Percentiles rank a stretch among this genome's conserved stretches.
phyloP scores from a whole-genome alignment of 345 rosid species.

The Sonneratia alba region DNA sequence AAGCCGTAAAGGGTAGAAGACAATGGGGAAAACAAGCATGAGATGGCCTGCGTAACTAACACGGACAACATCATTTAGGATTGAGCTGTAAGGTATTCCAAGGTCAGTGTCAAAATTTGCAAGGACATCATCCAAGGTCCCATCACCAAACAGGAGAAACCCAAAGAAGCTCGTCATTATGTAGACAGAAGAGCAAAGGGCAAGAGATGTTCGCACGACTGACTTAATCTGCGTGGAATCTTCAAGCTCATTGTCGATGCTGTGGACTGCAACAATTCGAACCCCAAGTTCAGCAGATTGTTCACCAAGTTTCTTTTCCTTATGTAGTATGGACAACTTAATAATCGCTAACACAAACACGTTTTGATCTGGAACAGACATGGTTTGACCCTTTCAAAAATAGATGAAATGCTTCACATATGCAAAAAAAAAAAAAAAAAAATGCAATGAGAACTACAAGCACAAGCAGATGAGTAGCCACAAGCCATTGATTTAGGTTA shows the following conservation, averaged over 20 bases:
- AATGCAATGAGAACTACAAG: not conserved
- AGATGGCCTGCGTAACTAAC: constrained; percentile 82
- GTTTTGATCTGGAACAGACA: too few relatives aligned
- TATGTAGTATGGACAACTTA: not conserved
- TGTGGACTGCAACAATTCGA: constrained; percentile 54
- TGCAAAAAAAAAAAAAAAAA: too few relatives aligned
- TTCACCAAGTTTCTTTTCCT: not conserved
- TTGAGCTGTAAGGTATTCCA: constrained; percentile 59
- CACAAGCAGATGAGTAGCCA: not conserved
- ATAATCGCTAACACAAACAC: not conserved
- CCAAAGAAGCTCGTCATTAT: constrained; percentile 74
- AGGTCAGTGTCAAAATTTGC: constrained; percentile 80
- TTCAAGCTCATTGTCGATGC: constrained; percentile 76
- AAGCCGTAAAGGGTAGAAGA: constrained; percentile 71
- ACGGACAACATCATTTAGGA: constrained; percentile 73
- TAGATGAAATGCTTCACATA: too few relatives aligned
- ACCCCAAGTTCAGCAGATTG: not conserved
- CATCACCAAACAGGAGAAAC: constrained; percentile 79
- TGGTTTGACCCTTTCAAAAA: too few relatives aligned
- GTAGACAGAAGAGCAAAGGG: constrained; percentile 64
- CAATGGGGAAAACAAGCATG: constrained; percentile 87
- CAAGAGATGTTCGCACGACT: constrained; percentile 66
- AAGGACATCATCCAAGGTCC: constrained; percentile 74
- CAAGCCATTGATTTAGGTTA: not conserved
- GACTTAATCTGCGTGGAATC: constrained; percentile 53